A percentile compares a stretch with the other conserved stretches of the same genome.
phyloP scores from a whole-genome alignment of 1,139 yeast species.

The Protomyces macrosporus region DNA sequence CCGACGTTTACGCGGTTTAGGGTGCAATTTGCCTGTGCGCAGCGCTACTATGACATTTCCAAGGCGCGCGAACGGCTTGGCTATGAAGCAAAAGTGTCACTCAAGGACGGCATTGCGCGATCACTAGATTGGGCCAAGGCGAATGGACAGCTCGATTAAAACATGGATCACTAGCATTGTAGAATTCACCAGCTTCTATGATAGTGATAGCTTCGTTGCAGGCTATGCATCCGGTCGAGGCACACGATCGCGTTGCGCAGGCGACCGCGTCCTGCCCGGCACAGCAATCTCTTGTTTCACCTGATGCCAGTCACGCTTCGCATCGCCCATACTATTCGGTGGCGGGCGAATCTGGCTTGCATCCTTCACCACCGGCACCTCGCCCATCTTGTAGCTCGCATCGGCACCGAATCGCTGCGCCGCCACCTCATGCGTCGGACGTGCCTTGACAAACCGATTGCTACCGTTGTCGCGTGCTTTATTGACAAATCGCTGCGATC shows the following conservation, averaged over 20 bases:
- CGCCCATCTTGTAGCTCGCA: not conserved
- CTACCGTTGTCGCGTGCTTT: too few species aligned
- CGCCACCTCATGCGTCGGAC: too few species aligned
- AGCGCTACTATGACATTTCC: slow-evolving; percentile 83
- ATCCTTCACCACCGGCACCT: not conserved
- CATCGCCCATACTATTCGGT: not conserved
- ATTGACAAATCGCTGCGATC: too few species aligned
- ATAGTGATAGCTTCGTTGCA: too few species aligned
- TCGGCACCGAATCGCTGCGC: too few species aligned
- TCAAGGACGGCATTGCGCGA: slow-evolving; percentile 74
- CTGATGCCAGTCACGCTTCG: not conserved
- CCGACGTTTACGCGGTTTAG: slow-evolving; percentile 96
- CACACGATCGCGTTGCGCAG: not conserved
- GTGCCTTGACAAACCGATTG: too few species aligned
- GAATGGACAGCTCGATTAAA: not conserved
- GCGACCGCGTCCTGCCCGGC: not conserved
- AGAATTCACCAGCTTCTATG: too few species aligned
- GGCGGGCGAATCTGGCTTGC: not conserved
- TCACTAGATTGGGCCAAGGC: slow-evolving; percentile 62
- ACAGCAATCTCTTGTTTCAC: not conserved
- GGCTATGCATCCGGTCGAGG: not conserved
- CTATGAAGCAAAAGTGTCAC: slow-evolving; percentile 71
- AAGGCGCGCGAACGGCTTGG: slow-evolving; percentile 77
- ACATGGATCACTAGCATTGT: too few species aligned
- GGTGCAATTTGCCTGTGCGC: slow-evolving; percentile 89